Evolutionary conservation across 768 basidiomycete genomes (phyloP).

Genomic region (Leccinellum rugosiceps): DNA sequence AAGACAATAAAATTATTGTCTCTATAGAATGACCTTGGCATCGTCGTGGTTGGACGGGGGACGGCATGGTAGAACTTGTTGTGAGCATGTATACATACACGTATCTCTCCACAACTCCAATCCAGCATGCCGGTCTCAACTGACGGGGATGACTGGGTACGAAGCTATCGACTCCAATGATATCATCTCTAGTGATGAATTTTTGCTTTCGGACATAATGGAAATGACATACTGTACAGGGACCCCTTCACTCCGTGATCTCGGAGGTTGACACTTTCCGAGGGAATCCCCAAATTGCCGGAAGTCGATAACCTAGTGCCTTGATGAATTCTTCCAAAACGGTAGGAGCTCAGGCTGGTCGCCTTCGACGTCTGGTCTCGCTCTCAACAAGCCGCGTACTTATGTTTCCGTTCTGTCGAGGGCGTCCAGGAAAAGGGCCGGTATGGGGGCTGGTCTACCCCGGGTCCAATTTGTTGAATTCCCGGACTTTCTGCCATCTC

Average conservation of each 20-base stretch:
- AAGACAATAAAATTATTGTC: not conserved
- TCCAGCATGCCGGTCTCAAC: not conserved
- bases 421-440: too few relatives aligned
- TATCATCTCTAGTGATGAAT: not conserved
- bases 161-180: not conserved
- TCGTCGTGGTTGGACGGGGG: not conserved
- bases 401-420: too few relatives aligned
- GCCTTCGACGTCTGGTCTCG: too few relatives aligned
- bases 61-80: not conserved
- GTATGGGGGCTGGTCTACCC: too few relatives aligned
- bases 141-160: not conserved
- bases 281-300: too few relatives aligned
- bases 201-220: not conserved
- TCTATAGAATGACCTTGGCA: not conserved
- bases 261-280: not conserved
- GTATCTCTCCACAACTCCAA: constrained; percentile 2
- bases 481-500: too few relatives aligned
- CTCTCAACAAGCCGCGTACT: too few relatives aligned
- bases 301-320: too few relatives aligned
- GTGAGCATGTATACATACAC: not conserved
- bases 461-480: too few relatives aligned
- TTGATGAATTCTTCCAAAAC: too few relatives aligned
- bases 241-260: not conserved
- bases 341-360: too few relatives aligned
- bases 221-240: too few relatives aligned